phyloP scores from a whole-genome alignment of 495 filamentous ascomycete species.

The Penicillium canariense region DNA sequence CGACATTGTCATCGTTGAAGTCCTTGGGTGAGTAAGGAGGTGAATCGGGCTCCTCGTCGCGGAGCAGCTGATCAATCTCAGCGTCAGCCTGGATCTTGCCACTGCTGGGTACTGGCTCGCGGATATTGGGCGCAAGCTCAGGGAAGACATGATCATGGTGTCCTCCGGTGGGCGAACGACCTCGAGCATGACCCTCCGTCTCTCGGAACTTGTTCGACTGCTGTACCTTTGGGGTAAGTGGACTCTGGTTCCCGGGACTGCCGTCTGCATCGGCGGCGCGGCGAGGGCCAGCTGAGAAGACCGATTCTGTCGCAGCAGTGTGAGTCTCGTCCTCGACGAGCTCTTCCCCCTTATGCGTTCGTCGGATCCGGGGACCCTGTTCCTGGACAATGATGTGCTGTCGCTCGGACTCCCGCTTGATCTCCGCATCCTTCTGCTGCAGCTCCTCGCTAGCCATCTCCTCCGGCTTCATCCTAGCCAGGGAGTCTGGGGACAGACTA shows the following conservation, averaged over 20 bases:
- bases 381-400: constrained; percentile 84
- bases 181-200: constrained; percentile 23
- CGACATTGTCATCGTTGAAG: constrained; percentile 58
- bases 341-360: constrained; percentile 95
- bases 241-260: constrained; percentile 36
- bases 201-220: constrained; percentile 22
- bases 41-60: constrained; percentile 80
- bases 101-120: constrained; percentile 39
- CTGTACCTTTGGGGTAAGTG: constrained; percentile 28
- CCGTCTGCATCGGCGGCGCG: constrained; percentile 41
- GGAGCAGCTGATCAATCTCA: constrained; percentile 85
- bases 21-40: constrained; percentile 83
- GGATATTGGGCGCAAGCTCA: constrained; percentile 41
- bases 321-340: constrained; percentile 68
- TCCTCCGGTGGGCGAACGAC: constrained; percentile 35
- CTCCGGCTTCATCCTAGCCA: constrained; percentile 80
- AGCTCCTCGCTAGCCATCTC: constrained; percentile 91
- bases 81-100: constrained; percentile 64
- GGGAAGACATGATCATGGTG: constrained; percentile 45
- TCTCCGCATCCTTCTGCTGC: constrained; percentile 71
- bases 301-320: constrained; percentile 44
- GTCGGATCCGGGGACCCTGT: constrained; percentile 76
- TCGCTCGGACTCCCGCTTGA: constrained; percentile 78
- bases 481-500: constrained; percentile 63
- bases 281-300: constrained; percentile 46